These are phyloP conservation scores for Aegilops umbellulata DNA, from an alignment of 176 grass and related monocot species.

Conservation along the genomic window DNA sequence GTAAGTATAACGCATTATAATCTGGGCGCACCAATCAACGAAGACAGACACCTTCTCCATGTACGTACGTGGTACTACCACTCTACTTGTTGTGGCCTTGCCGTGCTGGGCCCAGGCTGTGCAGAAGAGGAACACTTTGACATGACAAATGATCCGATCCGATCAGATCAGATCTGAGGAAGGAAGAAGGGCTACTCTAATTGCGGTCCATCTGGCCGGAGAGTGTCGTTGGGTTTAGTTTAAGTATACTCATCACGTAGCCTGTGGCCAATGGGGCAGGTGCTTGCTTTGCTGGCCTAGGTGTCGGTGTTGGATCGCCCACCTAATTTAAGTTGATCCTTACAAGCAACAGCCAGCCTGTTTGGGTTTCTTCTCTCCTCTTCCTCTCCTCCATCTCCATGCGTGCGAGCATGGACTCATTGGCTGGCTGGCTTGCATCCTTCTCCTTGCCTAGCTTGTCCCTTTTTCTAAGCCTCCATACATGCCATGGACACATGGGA, in stretches of 20 bases:
- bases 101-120: constrained; percentile 23
- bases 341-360: constrained; percentile 59
- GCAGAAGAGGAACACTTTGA: neutral
- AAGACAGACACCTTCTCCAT: neutral
- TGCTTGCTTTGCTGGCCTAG: constrained; percentile 1
- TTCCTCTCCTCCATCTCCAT: neutral
- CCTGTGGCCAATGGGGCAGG: constrained; percentile 9
- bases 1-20: neutral
- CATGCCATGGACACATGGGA: constrained; percentile 45
- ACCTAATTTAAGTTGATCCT: constrained; percentile 10
- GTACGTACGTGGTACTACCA: neutral
- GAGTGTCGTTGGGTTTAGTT: neutral
- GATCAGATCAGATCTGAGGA: constrained; percentile 30
- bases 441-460: neutral
- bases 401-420: neutral
- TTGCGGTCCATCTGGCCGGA: constrained; percentile 15
- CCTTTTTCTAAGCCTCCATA: constrained; percentile 6
- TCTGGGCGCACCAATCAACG: neutral
- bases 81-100: neutral
- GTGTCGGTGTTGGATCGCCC: constrained; percentile 43
- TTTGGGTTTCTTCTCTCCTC: neutral
- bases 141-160: constrained; percentile 4
- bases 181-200: constrained; percentile 3
- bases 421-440: neutral
- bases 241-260: neutral